Conservation (phyloP, 2,329 filamentous ascomycete genomes). For the Ceratocystis colombiana region DNA sequence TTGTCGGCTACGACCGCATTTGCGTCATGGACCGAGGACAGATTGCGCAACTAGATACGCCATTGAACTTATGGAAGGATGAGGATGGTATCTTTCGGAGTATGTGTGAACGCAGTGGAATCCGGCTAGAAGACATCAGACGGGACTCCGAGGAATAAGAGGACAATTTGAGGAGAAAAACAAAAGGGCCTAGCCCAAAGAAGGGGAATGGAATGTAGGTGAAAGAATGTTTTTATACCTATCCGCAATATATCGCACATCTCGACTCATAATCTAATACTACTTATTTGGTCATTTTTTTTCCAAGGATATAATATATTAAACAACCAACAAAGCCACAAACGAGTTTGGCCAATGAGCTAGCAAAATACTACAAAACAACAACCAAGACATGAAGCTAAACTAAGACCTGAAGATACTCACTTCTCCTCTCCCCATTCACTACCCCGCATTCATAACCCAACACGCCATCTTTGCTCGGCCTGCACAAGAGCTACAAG, state of each 20-base stretch:
- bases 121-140: conserved; percentile 47
- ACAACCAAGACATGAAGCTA: not conserved
- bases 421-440: not conserved
- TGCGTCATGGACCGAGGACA: conserved; percentile 87
- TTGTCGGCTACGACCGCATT: conserved; percentile 88
- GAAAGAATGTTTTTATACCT: not conserved
- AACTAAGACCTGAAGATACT: not conserved
- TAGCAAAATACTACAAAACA: not conserved
- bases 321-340: not conserved
- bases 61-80: conserved; percentile 58
- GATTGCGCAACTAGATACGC: conserved; percentile 79
- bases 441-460: not conserved
- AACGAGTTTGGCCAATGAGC: not conserved
- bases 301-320: conserved; percentile 3
- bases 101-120: conserved; percentile 84
- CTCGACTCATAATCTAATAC: not conserved
- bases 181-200: conserved; percentile 21
- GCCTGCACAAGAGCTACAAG: not conserved
- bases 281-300: not conserved
- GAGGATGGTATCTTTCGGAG: conserved; percentile 68
- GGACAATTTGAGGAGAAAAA: conserved; percentile 33
- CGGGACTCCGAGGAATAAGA: not conserved
- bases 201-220: not conserved
- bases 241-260: too few relatives aligned
- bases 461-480: not conserved